Percentiles rank a stretch among this genome's conserved stretches.
These are phyloP conservation scores for Saccharomycopsis phalli DNA, from an alignment of 1,139 yeast species.

Conservation along the genomic window DNA sequence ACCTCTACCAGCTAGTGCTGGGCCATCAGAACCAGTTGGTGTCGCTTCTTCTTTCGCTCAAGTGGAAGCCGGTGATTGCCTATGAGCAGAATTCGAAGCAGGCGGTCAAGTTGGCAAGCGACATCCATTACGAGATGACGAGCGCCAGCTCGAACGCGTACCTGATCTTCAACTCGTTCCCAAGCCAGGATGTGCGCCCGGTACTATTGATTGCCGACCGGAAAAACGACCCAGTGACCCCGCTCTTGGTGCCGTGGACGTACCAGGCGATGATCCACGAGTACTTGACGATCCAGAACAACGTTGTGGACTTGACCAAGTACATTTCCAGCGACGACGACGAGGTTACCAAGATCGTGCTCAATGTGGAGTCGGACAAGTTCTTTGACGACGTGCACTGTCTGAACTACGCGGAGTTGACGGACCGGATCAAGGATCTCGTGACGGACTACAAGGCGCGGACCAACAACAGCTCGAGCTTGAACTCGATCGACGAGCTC, in stretches of 20 bases:
- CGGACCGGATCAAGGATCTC: conserved; percentile 78
- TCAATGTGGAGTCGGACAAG: conserved; percentile 60
- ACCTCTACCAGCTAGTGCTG: conserved; percentile 37
- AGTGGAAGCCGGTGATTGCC: conserved; percentile 67
- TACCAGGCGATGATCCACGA: conserved; percentile 98
- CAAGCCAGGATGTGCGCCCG: conserved; percentile 60
- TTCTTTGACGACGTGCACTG: conserved; percentile 78
- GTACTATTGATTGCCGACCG: conserved; percentile 73
- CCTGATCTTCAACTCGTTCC: conserved; percentile 32
- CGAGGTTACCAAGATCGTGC: conserved; percentile 51
- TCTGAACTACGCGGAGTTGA: conserved; percentile 88
- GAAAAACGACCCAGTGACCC: conserved; percentile 85
- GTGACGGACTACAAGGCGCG: conserved; percentile 77
- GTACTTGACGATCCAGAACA: conserved; percentile 69
- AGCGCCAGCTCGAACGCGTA: conserved; percentile 10
- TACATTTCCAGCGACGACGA: conserved; percentile 32
- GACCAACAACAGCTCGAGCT: conserved; percentile 63
- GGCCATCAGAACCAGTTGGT: conserved; percentile 37
- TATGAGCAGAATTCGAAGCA: conserved; percentile 60
- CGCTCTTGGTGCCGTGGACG: conserved; percentile 91
- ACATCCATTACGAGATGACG: conserved; percentile 47
- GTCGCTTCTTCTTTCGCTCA: conserved; percentile 65
- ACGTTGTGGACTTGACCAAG: conserved; percentile 58
- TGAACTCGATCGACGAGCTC: conserved; percentile 71
- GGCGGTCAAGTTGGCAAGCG: conserved; percentile 62